These are phyloP conservation scores for Kluyveromyces starmeri DNA, from an alignment of 805 yeast genomes.

Conservation along the genomic window DNA sequence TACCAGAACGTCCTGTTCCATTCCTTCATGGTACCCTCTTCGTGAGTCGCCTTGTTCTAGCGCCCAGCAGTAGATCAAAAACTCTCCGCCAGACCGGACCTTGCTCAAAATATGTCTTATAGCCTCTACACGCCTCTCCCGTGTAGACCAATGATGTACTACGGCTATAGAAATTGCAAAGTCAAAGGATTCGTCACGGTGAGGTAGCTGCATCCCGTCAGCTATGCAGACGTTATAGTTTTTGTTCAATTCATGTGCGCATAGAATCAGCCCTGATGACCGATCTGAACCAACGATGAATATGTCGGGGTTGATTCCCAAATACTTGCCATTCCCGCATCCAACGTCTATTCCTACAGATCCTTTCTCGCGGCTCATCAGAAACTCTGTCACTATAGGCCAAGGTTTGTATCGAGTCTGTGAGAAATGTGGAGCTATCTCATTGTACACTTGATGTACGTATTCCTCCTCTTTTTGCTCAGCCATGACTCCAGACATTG, in stretches of 20 bases:
- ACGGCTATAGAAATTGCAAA: conserved; percentile 95
- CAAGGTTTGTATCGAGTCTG: conserved; percentile 92
- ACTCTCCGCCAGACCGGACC: conserved; percentile 52
- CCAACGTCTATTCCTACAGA: conserved; percentile 87
- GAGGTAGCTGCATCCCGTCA: conserved; percentile 69
- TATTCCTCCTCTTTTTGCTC: conserved; percentile 57
- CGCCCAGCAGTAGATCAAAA: conserved; percentile 93
- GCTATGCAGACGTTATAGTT: conserved; percentile 56
- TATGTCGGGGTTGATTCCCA: conserved; percentile 59
- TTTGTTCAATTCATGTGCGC: conserved; percentile 42
- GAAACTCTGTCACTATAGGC: conserved; percentile 83
- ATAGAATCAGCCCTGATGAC: conserved; percentile 57
- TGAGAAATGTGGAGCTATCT: conserved; percentile 88
- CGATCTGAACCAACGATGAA: conserved; percentile 67
- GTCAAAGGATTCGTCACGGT: conserved; percentile 40
- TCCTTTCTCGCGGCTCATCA: conserved; percentile 41
- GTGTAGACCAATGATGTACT: conserved; percentile 88
- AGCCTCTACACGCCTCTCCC: conserved; percentile 69
- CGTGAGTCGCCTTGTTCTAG: conserved; percentile 81
- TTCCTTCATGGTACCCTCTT: conserved; percentile 85
- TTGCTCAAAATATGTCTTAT: conserved; percentile 57
- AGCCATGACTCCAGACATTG: too few relatives aligned
- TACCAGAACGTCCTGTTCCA: conserved; percentile 87
- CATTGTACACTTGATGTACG: conserved; percentile 90
- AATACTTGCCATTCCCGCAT: conserved; percentile 93